These are phyloP conservation scores for Pseudocercospora macadamiae DNA, from an alignment of 2,329 filamentous ascomycete genomes.

Conservation along the genomic window DNA sequence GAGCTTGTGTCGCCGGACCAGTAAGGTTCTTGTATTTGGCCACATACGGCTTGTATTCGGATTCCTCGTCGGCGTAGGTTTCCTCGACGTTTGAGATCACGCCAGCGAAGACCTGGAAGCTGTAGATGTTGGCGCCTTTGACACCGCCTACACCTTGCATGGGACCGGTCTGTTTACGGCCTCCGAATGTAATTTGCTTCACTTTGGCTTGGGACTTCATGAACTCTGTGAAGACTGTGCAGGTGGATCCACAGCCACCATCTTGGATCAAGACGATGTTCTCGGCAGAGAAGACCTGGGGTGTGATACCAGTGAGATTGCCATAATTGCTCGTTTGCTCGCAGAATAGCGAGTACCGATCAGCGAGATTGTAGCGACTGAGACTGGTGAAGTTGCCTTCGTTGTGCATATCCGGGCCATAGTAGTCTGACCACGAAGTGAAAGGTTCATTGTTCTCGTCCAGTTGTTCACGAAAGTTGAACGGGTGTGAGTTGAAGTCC, in stretches of 20 bases:
- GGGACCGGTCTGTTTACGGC: conserved; percentile 42
- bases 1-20: conserved; percentile 1
- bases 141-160: conserved; percentile 48
- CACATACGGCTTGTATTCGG: conserved; percentile 7
- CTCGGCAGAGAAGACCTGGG: conserved; percentile 42
- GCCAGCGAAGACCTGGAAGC: not conserved
- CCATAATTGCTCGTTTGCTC: conserved; percentile 7
- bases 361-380: conserved; percentile 40
- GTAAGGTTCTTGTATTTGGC: conserved; percentile 7
- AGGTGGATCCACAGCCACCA: conserved; percentile 48
- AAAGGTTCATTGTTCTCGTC: conserved; percentile 35
- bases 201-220: conserved; percentile 45
- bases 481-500: conserved; percentile 26
- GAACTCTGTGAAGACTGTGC: conserved; percentile 46
- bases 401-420: conserved; percentile 35
- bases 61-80: not conserved
- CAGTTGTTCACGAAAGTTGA: conserved; percentile 38
- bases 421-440: conserved; percentile 41
- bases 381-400: conserved; percentile 41
- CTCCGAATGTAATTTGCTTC: conserved; percentile 44
- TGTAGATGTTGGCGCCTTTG: conserved; percentile 43
- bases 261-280: conserved; percentile 48
- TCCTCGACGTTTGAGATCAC: conserved; percentile 4
- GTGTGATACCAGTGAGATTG: conserved; percentile 32
- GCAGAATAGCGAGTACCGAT: conserved; percentile 13